Conservation (phyloP, 2,329 filamentous ascomycete genomes). For the Aspergillus piperis region DNA sequence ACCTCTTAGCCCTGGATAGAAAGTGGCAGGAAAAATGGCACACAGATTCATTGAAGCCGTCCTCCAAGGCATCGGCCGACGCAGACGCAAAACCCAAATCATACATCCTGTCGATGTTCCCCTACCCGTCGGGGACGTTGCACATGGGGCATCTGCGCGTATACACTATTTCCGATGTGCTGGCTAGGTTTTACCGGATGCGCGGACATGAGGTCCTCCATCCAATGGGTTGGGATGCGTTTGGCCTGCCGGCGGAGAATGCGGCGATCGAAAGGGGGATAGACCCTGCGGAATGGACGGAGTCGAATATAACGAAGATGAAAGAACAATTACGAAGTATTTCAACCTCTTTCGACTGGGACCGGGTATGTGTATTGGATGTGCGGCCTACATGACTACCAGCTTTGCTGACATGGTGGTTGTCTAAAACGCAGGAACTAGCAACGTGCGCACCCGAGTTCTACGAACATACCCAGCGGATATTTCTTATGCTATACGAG, state of each 20-base stretch:
- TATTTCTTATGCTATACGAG: slow-evolving; percentile 76
- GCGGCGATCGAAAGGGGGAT: slow-evolving; percentile 81
- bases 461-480: slow-evolving; percentile 84
- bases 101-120: slow-evolving; percentile 89
- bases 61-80: neutral
- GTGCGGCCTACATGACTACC: neutral
- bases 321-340: slow-evolving; percentile 76
- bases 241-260: slow-evolving; percentile 88
- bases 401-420: slow-evolving; percentile 15
- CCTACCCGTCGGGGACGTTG: slow-evolving; percentile 82
- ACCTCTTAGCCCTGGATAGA: slow-evolving; percentile 50
- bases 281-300: slow-evolving; percentile 77
- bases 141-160: slow-evolving; percentile 87
- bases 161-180: slow-evolving; percentile 85
- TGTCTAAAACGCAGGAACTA: slow-evolving; percentile 62
- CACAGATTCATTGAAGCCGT: slow-evolving; percentile 15
- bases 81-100: slow-evolving; percentile 41
- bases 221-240: slow-evolving; percentile 95
- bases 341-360: slow-evolving; percentile 84
- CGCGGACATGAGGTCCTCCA: slow-evolving; percentile 74
- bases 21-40: slow-evolving; percentile 60
- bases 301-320: slow-evolving; percentile 78
- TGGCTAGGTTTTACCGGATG: slow-evolving; percentile 74
- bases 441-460: slow-evolving; percentile 81
- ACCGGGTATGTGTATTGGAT: slow-evolving; percentile 63